Base-by-base conservation (phyloP, 306 rosid species). In the Amphicarpaea edgeworthii region DNA sequence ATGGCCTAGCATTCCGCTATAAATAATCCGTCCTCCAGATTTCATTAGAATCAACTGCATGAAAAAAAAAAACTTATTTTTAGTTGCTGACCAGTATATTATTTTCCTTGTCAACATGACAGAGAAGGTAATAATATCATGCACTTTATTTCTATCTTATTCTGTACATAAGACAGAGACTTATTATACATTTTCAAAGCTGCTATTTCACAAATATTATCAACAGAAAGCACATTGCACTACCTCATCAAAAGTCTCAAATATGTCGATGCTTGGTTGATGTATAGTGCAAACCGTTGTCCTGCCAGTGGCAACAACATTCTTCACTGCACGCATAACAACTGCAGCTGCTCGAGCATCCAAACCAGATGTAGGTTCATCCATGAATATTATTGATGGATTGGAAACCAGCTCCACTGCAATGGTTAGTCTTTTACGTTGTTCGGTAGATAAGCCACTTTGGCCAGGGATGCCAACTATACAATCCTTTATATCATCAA, bases 211-310 rank as follows among this genome's bases (percentile, higher is more conserved):
- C 47, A 66, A 5, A 69, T 80, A 42, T 78, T 62, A 41, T 53
- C 54, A 57, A 34, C 34, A 42, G 47, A 60, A 75, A 11, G 76
- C 10, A 60, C 30, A 59, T 60, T 77, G 47, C 24, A 57, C 42
- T 88, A 91, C 97, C 94, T 91, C 97, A 81, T 91, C 92, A 57
- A 91, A 91, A 74, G 90, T 85, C 80, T 91, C 97, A 42, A 91
- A 91, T 70, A 91, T 87, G 76, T 86, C 94, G 7, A 89, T 91
- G 79, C 97, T 91, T 75, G 94, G 94, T 66, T 91, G 97, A 76
- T 91, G 92, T 70, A 91, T 89, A 42, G 97, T 91, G 87, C 97
- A 91, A 79, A 91, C 92, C 0, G 83, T 87, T 16, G 97, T 87
- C 80, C 97, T 87, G 42, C 97, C 97, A 2, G 97, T 89, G 69